phyloP scores from a whole-genome alignment of 768 basidiomycete species.

The Polyporus arcularius region DNA sequence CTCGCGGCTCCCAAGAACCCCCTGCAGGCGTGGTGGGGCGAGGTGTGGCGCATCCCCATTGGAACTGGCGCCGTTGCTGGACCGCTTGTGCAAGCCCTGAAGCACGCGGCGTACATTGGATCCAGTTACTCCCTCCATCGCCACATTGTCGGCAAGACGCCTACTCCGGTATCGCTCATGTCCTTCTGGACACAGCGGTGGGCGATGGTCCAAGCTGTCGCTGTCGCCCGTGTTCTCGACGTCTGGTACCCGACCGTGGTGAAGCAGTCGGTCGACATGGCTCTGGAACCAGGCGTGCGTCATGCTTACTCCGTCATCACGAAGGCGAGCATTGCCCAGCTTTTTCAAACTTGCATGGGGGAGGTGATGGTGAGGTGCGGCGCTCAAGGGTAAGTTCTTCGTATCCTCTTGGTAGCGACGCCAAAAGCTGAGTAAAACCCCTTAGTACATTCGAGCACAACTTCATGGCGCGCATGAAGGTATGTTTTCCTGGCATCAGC shows the following conservation, averaged over 20 bases:
- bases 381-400: conserved; percentile 2
- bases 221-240: background rate
- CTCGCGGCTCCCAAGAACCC: conserved; percentile 39
- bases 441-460: conserved; percentile 10
- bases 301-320: conserved; percentile 1
- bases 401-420: too few species aligned
- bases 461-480: conserved; percentile 12
- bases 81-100: background rate
- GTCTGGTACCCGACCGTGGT: background rate
- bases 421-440: too few species aligned
- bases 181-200: conserved; percentile 7
- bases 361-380: conserved; percentile 5
- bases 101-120: background rate
- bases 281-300: background rate
- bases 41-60: conserved; percentile 30
- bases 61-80: background rate
- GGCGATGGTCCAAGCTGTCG: background rate
- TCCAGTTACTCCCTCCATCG: background rate
- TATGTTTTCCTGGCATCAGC: background rate
- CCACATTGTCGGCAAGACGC: background rate
- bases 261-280: background rate
- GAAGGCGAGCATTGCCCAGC: background rate
- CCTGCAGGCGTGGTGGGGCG: conserved; percentile 55
- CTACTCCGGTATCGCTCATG: background rate
- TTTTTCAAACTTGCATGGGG: background rate